These are phyloP conservation scores for Zanthoxylum bungeanum DNA, from an alignment of 345 rosid genomes.

Conservation along the genomic window DNA sequence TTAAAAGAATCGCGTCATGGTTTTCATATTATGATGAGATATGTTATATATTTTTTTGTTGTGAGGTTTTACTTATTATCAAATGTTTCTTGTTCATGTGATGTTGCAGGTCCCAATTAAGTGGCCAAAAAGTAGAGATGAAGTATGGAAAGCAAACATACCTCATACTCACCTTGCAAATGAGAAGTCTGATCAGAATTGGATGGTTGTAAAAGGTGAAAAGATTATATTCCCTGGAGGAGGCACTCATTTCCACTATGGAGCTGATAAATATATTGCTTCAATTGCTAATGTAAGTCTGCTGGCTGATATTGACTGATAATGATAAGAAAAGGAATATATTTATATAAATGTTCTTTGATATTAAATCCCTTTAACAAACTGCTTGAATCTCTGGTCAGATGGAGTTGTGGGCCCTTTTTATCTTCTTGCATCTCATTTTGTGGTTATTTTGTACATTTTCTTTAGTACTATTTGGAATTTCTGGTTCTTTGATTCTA, in stretches of 20 bases:
- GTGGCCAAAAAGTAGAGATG: conserved; percentile 99
- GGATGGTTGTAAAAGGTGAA: conserved; percentile 99
- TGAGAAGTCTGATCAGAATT: conserved; percentile 98
- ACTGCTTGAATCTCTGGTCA: not conserved
- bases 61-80: not conserved
- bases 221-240: conserved; percentile 96
- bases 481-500: not conserved
- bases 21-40: conserved; percentile 1
- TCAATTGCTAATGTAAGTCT: conserved; percentile 82
- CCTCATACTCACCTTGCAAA: conserved; percentile 99
- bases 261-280: conserved; percentile 97
- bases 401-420: not conserved
- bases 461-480: not conserved
- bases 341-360: not conserved
- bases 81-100: not conserved
- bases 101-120: conserved; percentile 75
- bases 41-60: not conserved
- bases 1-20: not conserved
- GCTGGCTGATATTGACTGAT: conserved; percentile 6
- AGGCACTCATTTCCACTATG: conserved; percentile 98
- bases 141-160: conserved; percentile 97
- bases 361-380: conserved; percentile 1
- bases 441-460: conserved; percentile 2
- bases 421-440: not conserved
- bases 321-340: too few species aligned